A percentile compares a stretch with the other conserved stretches of the same genome.
These are phyloP conservation scores for Chrysanthemum seticuspe DNA, from an alignment of 129 eudicot genomes.

Conservation along the genomic window DNA sequence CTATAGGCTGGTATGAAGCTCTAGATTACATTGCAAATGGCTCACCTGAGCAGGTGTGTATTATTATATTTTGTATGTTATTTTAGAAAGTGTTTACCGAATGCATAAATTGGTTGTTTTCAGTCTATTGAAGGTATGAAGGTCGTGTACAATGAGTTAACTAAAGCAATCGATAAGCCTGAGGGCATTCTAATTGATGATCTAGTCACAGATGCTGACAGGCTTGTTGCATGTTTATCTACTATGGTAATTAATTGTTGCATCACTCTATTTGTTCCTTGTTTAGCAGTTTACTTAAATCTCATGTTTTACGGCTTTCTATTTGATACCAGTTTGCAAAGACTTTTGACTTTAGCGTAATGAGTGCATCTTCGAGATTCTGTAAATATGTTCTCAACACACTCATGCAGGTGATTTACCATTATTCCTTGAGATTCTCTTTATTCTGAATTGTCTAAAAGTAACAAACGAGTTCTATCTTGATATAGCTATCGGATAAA, in stretches of 20 bases:
- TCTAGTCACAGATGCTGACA: conserved; percentile 87
- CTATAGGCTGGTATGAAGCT: conserved; percentile 98
- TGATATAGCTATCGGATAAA: no score
- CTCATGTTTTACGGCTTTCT: neutral
- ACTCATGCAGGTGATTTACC: conserved; percentile 76
- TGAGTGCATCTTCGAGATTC: conserved; percentile 93
- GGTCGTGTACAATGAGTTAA: conserved; percentile 81
- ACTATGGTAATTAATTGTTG: conserved; percentile 50
- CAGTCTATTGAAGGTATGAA: conserved; percentile 99
- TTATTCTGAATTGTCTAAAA: neutral
- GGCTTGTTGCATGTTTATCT: conserved; percentile 90
- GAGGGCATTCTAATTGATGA: conserved; percentile 82
- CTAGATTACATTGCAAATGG: conserved; percentile 78
- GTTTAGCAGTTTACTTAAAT: neutral
- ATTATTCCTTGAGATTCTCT: neutral
- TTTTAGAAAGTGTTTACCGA: neutral
- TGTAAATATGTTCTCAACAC: conserved; percentile 98
- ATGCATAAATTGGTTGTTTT: conserved; percentile 19
- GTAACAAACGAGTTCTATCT: no score
- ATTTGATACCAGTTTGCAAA: conserved; percentile 63
- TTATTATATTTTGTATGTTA: neutral
- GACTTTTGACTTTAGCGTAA: conserved; percentile 87
- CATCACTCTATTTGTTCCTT: no score
- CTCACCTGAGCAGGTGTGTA: conserved; percentile 88
- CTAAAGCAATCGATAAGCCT: conserved; percentile 58